Evolutionary conservation across 768 basidiomycete genomes (phyloP).

Genomic region (Saitozyma podzolica): DNA sequence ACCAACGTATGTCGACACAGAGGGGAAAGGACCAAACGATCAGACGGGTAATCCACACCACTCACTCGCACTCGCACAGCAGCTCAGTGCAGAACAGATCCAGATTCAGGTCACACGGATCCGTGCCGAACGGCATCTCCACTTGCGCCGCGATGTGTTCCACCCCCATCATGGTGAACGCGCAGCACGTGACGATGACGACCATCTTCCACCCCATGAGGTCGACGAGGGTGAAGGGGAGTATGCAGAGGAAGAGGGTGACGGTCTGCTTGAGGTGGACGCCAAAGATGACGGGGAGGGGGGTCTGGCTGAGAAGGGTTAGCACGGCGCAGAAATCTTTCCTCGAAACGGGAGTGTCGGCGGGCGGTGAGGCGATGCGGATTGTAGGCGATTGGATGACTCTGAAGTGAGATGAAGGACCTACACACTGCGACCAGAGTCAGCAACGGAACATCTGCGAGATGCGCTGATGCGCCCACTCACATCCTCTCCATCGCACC

Average conservation of each 20-base stretch:
- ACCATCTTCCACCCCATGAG: constrained; percentile 79
- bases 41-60: not conserved
- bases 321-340: not conserved
- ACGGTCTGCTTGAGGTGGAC: constrained; percentile 95
- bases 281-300: constrained; percentile 54
- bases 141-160: constrained; percentile 95
- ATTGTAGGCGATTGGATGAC: no score
- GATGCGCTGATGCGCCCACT: constrained; percentile 71
- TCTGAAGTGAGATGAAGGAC: not conserved
- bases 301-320: constrained; percentile 27
- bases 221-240: constrained; percentile 81
- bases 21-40: no score
- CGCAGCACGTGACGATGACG: constrained; percentile 70
- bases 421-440: constrained; percentile 33
- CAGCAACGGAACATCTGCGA: constrained; percentile 59
- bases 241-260: constrained; percentile 84
- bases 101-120: constrained; percentile 47
- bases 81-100: constrained; percentile 84
- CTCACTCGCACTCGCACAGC: constrained; percentile 76
- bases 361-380: no score
- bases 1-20: no score
- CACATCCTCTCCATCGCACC: constrained; percentile 82
- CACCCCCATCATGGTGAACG: constrained; percentile 53
- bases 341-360: not conserved
- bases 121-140: constrained; percentile 85